Evolutionary conservation across 1,284 basidiomycete genomes (phyloP).

Genomic region (Thecaphora frezii): DNA sequence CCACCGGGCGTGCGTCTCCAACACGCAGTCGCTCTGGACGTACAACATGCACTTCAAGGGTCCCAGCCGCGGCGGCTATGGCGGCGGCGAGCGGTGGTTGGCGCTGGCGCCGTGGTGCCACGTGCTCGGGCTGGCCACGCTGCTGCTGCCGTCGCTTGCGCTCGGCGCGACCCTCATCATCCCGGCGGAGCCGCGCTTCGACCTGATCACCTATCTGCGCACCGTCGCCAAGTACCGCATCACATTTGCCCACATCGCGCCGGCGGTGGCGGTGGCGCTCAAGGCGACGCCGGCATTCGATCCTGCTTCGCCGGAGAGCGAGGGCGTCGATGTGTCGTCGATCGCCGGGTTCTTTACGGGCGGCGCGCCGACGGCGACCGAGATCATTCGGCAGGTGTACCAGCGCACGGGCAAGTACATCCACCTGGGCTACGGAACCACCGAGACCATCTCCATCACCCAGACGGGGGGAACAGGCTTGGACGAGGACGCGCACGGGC

Average conservation of each 20-base stretch:
- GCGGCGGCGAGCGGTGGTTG: slow-evolving; percentile 51
- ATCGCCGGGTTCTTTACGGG: slow-evolving; percentile 58
- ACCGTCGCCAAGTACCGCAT: slow-evolving; percentile 54
- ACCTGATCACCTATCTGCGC: slow-evolving; percentile 56
- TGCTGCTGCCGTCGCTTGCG: slow-evolving; percentile 50
- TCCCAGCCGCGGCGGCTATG: slow-evolving; percentile 12
- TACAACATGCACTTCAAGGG: slow-evolving; percentile 33
- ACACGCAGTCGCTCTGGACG: slow-evolving; percentile 50
- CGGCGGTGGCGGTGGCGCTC: slow-evolving; percentile 60
- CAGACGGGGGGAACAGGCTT: slow-evolving; percentile 21
- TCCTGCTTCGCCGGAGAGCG: slow-evolving; percentile 11
- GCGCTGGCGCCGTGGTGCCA: slow-evolving; percentile 60
- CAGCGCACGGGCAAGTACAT: slow-evolving; percentile 57
- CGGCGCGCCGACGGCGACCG: slow-evolving; percentile 59
- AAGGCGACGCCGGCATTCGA: slow-evolving; percentile 55
- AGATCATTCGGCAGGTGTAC: slow-evolving; percentile 58
- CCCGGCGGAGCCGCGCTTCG: slow-evolving; percentile 50
- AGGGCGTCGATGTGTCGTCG: slow-evolving; percentile 55
- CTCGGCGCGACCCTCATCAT: slow-evolving; percentile 59
- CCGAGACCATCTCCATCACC: slow-evolving; percentile 33
- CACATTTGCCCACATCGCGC: slow-evolving; percentile 60
- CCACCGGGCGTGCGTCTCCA: slow-evolving; percentile 53
- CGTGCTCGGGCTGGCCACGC: slow-evolving; percentile 54
- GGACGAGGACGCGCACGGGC: slow-evolving; percentile 13
- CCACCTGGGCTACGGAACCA: slow-evolving; percentile 49